Conservation (phyloP, 306 rosid genomes). For the Ammopiptanthus mongolicus region DNA sequence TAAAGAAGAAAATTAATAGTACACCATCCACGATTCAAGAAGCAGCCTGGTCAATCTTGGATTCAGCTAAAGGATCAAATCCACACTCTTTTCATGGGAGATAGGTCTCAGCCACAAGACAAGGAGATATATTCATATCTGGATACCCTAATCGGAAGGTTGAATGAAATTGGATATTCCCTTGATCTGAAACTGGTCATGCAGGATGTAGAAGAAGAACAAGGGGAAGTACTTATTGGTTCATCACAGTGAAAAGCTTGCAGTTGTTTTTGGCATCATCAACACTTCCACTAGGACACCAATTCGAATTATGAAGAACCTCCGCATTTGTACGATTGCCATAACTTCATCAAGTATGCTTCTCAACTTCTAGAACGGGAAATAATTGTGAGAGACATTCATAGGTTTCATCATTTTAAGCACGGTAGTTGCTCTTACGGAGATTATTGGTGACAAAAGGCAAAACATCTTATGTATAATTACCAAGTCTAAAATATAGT, state of each 20-base stretch:
- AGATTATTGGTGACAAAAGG: conserved; percentile 63
- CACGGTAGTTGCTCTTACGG: conserved; percentile 66
- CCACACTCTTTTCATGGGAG: conserved; percentile 58
- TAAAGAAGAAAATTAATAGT: conserved; percentile 34
- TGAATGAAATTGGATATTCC: conserved; percentile 74
- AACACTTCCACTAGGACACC: conserved; percentile 41
- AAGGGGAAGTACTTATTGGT: conserved; percentile 58
- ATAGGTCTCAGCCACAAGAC: conserved; percentile 50
- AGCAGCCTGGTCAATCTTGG: conserved; percentile 86
- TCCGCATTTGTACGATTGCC: conserved; percentile 69
- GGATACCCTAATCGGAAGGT: conserved; percentile 50
- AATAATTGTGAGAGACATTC: conserved; percentile 63
- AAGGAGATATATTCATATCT: conserved; percentile 48
- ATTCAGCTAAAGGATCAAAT: conserved; percentile 60
- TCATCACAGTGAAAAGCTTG: conserved; percentile 80
- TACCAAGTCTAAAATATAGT: neutral
- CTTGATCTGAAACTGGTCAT: conserved; percentile 41
- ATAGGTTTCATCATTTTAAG: conserved; percentile 68
- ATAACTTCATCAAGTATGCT: conserved; percentile 61
- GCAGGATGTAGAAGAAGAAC: conserved; percentile 83
- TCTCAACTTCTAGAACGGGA: conserved; percentile 65
- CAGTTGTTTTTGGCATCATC: conserved; percentile 52
- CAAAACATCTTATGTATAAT: neutral
- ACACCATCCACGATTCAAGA: too few species aligned
- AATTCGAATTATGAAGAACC: conserved; percentile 67